Base-by-base conservation (phyloP, 805 yeast genomes). In the Cyberlindnera veronae region DNA sequence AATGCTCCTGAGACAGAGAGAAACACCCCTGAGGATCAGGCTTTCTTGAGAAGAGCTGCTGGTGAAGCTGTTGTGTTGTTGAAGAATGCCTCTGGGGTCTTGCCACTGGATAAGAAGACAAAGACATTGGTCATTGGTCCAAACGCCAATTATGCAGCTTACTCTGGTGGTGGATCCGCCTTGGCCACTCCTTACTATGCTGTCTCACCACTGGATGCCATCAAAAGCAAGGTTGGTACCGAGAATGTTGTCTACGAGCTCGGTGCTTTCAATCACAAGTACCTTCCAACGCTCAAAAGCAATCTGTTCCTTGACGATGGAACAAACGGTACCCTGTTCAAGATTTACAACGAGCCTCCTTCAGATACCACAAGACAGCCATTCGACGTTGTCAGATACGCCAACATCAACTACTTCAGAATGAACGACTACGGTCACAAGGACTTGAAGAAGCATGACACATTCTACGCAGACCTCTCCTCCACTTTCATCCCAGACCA, bases 141-240 rank as follows among this genome's bases (percentile, higher is more conserved):
- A 27, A 76, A 74, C 46, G 82, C 77, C 20, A 73, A 67, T 46
- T 57, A 54, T 33, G 63, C 77, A 6, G 68, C 71, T 29, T 72
- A 65, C 45, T 71, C 77, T 18, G 84, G 84, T 42, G 84, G 84
- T 46, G 84, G 84, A 7, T 77, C 82, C 16, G 81, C 83, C 27
- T 63, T 77, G 10, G 59, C 74, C 46, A 57, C 60, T 17, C 69
- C 78, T 5, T 68, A 73, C 52, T 72, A 75, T 54, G 60, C 66
- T 13, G 64, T 72, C 8, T 60, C 77, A 12, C 79, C 79, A 4
- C 68, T 55, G 32, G 72, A 74, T 14, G 78, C 73, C 14, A 69
- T 77, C 39, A 39, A 55, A 9, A 46, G 53, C 14, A 55, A 53
- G 32, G 18, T 46, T 21, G 58, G 55, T 4, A 36, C 16, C n/a